Evolutionary conservation across 2,329 filamentous ascomycete species (phyloP).

Genomic region (Aspergillus ruber): DNA sequence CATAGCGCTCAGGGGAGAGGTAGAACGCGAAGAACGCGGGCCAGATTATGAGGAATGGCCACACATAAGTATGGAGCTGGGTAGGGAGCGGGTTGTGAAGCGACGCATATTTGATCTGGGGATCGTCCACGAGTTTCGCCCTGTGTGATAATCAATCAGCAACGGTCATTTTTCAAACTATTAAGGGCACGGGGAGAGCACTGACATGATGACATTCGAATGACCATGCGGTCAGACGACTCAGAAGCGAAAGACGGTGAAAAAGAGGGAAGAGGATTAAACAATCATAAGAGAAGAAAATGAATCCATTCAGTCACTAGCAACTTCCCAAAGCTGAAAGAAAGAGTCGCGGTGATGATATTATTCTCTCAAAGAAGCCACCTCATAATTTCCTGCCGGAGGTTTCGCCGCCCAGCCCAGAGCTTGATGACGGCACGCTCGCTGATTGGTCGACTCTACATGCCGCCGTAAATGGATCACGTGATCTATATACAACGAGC

Average conservation of each 20-base stretch:
- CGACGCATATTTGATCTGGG: conserved; percentile 80
- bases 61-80: conserved; percentile 79
- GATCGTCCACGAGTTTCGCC: conserved; percentile 82
- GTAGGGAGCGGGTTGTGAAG: conserved; percentile 80
- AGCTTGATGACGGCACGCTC: neutral
- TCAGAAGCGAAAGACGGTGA: conserved; percentile 5
- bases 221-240: conserved; percentile 25
- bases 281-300: conserved; percentile 19
- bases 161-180: conserved; percentile 7
- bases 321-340: conserved; percentile 1
- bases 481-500: neutral
- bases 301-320: conserved; percentile 1
- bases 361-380: conserved; percentile 18
- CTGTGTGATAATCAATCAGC: conserved; percentile 33
- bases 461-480: neutral
- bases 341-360: conserved; percentile 1
- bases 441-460: conserved; percentile 1
- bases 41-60: conserved; percentile 90
- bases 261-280: conserved; percentile 10
- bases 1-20: conserved; percentile 74
- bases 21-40: conserved; percentile 86
- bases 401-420: conserved; percentile 14
- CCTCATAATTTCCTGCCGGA: conserved; percentile 18
- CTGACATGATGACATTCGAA: conserved; percentile 28
- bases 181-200: conserved; percentile 8